Conservation (phyloP, 75 land plant species). For the Pinus albicaulis region DNA sequence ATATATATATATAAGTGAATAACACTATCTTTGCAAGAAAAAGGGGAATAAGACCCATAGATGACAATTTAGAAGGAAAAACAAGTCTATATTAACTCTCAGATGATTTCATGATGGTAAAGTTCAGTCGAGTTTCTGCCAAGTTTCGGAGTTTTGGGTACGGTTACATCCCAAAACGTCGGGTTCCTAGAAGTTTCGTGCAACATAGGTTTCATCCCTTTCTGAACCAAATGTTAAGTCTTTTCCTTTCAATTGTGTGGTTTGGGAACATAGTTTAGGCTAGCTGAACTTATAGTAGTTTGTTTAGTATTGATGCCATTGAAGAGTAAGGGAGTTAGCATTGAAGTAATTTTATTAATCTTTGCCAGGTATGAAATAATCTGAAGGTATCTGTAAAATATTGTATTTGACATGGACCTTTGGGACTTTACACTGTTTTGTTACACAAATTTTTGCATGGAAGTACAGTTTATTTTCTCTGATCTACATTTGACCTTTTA, state of each 20-base stretch:
- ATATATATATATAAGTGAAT: no score
- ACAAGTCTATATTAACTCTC: no score
- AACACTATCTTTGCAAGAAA: no score
- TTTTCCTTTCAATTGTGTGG: neutral
- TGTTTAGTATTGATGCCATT: neutral
- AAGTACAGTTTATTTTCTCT: neutral
- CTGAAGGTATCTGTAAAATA: conserved; percentile 2
- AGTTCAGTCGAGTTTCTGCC: no score
- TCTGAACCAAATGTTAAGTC: neutral
- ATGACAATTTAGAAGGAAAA: no score
- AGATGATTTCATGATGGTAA: no score
- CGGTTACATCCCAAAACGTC: no score
- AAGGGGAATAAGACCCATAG: no score
- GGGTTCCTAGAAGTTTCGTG: no score
- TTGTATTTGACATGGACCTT: neutral
- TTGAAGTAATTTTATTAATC: neutral
- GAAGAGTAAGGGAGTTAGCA: neutral
- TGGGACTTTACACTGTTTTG: neutral
- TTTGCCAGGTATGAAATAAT: neutral
- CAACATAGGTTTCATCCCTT: neutral
- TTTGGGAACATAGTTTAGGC: neutral
- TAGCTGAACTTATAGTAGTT: neutral
- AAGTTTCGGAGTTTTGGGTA: no score
- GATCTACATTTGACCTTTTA: neutral
- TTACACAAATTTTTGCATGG: neutral